These are phyloP conservation scores for Ophiocordyceps sinensis DNA, from an alignment of 2,329 filamentous ascomycete species.

Conservation along the genomic window DNA sequence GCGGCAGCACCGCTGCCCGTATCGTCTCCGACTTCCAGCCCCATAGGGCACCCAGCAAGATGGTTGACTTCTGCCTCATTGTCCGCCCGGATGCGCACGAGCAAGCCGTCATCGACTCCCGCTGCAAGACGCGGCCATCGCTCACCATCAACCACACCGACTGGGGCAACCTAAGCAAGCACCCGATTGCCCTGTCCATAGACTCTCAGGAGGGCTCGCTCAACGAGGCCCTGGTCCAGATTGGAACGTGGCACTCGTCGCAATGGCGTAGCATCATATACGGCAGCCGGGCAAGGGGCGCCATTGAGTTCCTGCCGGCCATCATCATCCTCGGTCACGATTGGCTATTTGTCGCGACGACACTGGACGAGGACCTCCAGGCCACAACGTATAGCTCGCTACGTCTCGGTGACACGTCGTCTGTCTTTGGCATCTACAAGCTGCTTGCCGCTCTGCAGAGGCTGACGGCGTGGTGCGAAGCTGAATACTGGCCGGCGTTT, in stretches of 20 bases:
- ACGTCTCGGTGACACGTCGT: too few species aligned
- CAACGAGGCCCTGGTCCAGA: slow-evolving; percentile 4
- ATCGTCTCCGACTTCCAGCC: too few species aligned
- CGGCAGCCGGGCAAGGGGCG: background rate
- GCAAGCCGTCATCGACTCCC: slow-evolving; percentile 1
- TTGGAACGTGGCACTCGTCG: slow-evolving; percentile 6
- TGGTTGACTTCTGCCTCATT: slow-evolving; percentile 6
- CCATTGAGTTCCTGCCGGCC: slow-evolving; percentile 6
- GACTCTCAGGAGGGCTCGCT: slow-evolving; percentile 3
- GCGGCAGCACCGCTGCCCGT: too few species aligned
- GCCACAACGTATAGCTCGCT: too few species aligned
- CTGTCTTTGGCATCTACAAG: too few species aligned
- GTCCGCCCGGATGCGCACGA: background rate
- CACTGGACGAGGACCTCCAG: too few species aligned
- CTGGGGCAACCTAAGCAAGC: slow-evolving; percentile 4
- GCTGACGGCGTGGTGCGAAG: too few species aligned
- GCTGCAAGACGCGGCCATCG: slow-evolving; percentile 1
- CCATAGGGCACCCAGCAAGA: background rate
- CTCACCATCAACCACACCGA: slow-evolving; percentile 7
- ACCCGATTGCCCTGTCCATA: slow-evolving; percentile 7
- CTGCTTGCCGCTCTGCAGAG: too few species aligned
- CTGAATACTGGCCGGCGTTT: too few species aligned
- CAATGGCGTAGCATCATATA: slow-evolving; percentile 5
- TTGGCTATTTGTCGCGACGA: slow-evolving; percentile 7
- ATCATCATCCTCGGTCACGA: slow-evolving; percentile 7